phyloP scores from a whole-genome alignment of 31 red algal genomes.

The Porphyra umbilicalis region DNA sequence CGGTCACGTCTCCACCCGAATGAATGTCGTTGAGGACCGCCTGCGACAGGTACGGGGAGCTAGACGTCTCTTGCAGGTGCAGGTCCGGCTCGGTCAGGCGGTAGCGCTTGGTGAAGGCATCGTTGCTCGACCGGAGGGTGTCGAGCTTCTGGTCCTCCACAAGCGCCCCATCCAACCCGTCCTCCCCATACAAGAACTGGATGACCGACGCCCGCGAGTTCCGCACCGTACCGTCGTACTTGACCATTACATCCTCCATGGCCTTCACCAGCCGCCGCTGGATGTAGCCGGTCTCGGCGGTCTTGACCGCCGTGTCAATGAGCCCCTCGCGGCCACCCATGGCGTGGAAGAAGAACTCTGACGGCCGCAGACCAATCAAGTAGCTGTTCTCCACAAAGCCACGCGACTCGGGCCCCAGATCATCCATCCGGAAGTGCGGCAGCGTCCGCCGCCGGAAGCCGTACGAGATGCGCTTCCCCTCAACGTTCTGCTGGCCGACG shows the following conservation, averaged over 20 bases:
- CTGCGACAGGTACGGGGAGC: slow-evolving; percentile 54
- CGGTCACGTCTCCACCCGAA: slow-evolving; percentile 56
- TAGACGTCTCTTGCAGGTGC: slow-evolving; percentile 43
- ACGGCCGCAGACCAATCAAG: slow-evolving; percentile 75
- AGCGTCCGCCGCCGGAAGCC: slow-evolving; percentile 87
- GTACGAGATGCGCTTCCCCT: slow-evolving; percentile 94
- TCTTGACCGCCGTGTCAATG: slow-evolving; percentile 99
- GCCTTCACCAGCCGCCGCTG: slow-evolving; percentile 94
- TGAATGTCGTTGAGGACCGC: slow-evolving; percentile 74
- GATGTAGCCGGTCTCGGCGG: slow-evolving; percentile 99
- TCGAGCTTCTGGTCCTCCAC: slow-evolving; percentile 77
- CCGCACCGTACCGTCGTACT: slow-evolving; percentile 94
- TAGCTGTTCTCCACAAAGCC: slow-evolving; percentile 99
- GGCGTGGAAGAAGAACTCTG: slow-evolving; percentile 99
- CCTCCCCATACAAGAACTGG: slow-evolving; percentile 99
- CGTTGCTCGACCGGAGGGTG: slow-evolving; percentile 56
- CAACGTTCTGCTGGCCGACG: slow-evolving; percentile 98
- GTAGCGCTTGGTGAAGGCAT: slow-evolving; percentile 55
- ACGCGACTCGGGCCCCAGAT: slow-evolving; percentile 83
- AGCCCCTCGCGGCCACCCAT: slow-evolving; percentile 98
- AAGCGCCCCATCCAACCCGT: slow-evolving; percentile 82
- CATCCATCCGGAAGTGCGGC: slow-evolving; percentile 91
- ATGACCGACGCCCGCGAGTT: slow-evolving; percentile 82
- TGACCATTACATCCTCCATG: slow-evolving; percentile 95
- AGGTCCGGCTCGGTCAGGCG: slow-evolving; percentile 58